Evolutionary conservation across 2,329 filamentous ascomycete species (phyloP).

Genomic region (Oidium heveae): DNA sequence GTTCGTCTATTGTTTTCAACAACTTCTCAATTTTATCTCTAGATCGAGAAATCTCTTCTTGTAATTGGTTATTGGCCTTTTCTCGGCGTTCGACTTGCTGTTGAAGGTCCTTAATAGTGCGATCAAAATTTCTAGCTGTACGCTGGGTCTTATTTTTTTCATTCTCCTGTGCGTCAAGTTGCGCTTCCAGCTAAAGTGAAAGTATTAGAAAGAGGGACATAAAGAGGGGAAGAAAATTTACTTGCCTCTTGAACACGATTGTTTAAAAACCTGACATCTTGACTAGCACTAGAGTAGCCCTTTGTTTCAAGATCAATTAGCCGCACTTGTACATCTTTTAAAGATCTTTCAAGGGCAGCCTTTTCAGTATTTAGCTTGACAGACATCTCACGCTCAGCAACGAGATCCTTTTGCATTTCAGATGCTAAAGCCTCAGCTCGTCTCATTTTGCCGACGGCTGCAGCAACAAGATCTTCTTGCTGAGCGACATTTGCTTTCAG

Average conservation of each 20-base stretch:
- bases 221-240: slow-evolving; percentile 2
- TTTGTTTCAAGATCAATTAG: slow-evolving; percentile 92
- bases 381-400: slow-evolving; percentile 58
- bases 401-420: slow-evolving; percentile 84
- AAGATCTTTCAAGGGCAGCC: slow-evolving; percentile 61
- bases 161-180: slow-evolving; percentile 61
- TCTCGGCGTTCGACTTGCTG: slow-evolving; percentile 81
- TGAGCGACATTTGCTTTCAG: slow-evolving; percentile 74
- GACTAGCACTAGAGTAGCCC: slow-evolving; percentile 79
- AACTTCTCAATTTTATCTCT: slow-evolving; percentile 82
- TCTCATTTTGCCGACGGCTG: slow-evolving; percentile 92
- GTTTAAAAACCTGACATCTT: slow-evolving; percentile 86
- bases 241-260: slow-evolving; percentile 85
- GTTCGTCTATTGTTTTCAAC: slow-evolving; percentile 73
- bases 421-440: slow-evolving; percentile 66
- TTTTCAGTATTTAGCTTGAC: slow-evolving; percentile 74
- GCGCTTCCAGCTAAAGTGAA: slow-evolving; percentile 48
- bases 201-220: slow-evolving; percentile 6
- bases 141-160: slow-evolving; percentile 61
- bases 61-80: slow-evolving; percentile 56
- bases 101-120: slow-evolving; percentile 79
- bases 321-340: slow-evolving; percentile 74
- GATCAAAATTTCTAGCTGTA: slow-evolving; percentile 76
- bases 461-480: slow-evolving; percentile 75
- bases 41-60: slow-evolving; percentile 61